These are phyloP conservation scores for Pisolithus microcarpus DNA, from an alignment of 768 basidiomycete genomes.

Conservation along the genomic window DNA sequence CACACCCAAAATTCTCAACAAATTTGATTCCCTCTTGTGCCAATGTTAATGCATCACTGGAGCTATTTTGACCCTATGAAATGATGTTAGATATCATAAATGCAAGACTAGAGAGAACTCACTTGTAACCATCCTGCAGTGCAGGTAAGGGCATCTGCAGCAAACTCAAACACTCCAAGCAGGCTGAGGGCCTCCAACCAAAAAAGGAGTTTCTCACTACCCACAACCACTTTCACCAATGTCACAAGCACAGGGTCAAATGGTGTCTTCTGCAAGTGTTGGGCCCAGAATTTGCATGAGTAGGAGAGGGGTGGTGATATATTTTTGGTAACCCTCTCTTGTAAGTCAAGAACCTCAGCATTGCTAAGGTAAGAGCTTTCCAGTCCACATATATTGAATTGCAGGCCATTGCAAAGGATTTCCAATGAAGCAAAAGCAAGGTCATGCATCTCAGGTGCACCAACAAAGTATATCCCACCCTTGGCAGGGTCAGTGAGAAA, in stretches of 20 bases:
- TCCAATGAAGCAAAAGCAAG: slow-evolving; percentile 18
- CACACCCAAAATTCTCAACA: slow-evolving; percentile 7
- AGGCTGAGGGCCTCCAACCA: slow-evolving; percentile 5
- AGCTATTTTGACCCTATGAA: not conserved
- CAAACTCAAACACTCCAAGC: not conserved
- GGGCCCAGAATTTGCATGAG: slow-evolving; percentile 7
- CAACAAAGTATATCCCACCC: slow-evolving; percentile 9
- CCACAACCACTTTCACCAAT: not conserved
- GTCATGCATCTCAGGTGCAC: slow-evolving; percentile 7
- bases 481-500: slow-evolving; percentile 13
- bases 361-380: slow-evolving; percentile 25
- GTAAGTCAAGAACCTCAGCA: slow-evolving; percentile 11
- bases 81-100: not conserved
- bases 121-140: not conserved
- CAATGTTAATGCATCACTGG: not conserved
- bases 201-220: slow-evolving; percentile 5
- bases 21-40: slow-evolving; percentile 8
- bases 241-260: not conserved
- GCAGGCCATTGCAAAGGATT: slow-evolving; percentile 22
- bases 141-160: not conserved
- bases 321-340: not conserved
- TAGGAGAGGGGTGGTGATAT: slow-evolving; percentile 5
- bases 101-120: not conserved
- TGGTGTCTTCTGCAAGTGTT: slow-evolving; percentile 1
- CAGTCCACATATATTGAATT: slow-evolving; percentile 31